Evolutionary conservation across 495 filamentous ascomycete species (phyloP).

Genomic region (Talaromyces proteolyticus): DNA sequence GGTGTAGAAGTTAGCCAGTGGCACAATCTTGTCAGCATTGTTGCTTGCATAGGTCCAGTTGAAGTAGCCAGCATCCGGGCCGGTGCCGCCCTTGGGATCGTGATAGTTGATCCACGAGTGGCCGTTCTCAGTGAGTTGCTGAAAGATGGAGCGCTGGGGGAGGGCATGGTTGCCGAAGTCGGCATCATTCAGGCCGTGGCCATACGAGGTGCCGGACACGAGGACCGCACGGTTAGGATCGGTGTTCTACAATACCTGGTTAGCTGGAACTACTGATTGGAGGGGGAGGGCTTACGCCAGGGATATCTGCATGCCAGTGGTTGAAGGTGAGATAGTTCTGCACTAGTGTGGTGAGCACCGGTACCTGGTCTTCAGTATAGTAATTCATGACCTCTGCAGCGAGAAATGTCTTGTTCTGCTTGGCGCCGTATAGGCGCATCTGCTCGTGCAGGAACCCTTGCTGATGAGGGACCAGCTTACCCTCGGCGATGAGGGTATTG

Average conservation of each 20-base stretch:
- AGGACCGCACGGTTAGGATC: slow-evolving; percentile 42
- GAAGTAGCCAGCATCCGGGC: slow-evolving; percentile 27
- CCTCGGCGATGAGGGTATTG: slow-evolving; percentile 26
- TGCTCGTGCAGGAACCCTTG: slow-evolving; percentile 46
- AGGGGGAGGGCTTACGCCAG: slow-evolving; percentile 30
- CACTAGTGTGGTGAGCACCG: slow-evolving; percentile 37
- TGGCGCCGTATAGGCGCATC: slow-evolving; percentile 20
- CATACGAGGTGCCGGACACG: slow-evolving; percentile 39
- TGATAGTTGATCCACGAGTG: slow-evolving; percentile 47
- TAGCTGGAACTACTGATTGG: too few relatives aligned
- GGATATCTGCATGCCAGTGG: slow-evolving; percentile 43
- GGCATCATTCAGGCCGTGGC: slow-evolving; percentile 40
- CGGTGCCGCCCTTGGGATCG: slow-evolving; percentile 24
- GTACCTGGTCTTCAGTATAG: slow-evolving; percentile 43
- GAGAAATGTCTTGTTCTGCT: slow-evolving; percentile 26
- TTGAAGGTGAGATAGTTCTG: slow-evolving; percentile 48
- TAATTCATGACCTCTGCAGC: slow-evolving; percentile 44
- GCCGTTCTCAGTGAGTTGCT: slow-evolving; percentile 34
- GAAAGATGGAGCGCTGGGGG: slow-evolving; percentile 38
- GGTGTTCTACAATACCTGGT: too few relatives aligned
- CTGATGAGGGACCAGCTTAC: slow-evolving; percentile 25
- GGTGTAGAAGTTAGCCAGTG: slow-evolving; percentile 21
- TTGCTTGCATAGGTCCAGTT: slow-evolving; percentile 34
- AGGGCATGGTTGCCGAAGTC: slow-evolving; percentile 29
- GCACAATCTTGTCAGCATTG: slow-evolving; percentile 19